Evolutionary conservation across 1,139 yeast species (phyloP).

Genomic region (Kodamaea arcana): DNA sequence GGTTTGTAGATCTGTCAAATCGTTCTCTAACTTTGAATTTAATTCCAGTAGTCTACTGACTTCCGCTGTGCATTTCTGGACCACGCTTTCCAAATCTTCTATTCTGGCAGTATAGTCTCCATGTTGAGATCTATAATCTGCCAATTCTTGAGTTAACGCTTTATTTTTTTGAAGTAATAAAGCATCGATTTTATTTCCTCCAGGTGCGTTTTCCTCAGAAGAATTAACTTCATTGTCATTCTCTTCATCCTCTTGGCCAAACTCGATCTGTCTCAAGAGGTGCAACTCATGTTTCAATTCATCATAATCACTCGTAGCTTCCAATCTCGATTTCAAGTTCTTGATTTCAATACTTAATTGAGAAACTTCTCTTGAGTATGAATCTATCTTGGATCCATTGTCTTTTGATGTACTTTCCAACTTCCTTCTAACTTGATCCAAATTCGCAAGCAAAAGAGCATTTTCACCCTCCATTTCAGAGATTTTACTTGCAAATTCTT

Average conservation of each 20-base stretch:
- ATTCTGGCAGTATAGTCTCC: slow-evolving; percentile 37
- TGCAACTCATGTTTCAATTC: slow-evolving; percentile 72
- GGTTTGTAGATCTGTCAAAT: slow-evolving; percentile 53
- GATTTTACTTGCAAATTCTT: slow-evolving; percentile 38
- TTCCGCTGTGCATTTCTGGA: slow-evolving; percentile 32
- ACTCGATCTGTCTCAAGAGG: slow-evolving; percentile 70
- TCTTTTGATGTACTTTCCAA: slow-evolving; percentile 31
- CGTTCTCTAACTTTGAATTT: slow-evolving; percentile 67
- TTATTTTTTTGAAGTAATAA: slow-evolving; percentile 58
- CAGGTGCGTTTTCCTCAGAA: slow-evolving; percentile 6
- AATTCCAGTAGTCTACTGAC: slow-evolving; percentile 33
- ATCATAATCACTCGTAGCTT: slow-evolving; percentile 60
- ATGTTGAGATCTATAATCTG: slow-evolving; percentile 52
- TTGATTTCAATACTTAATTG: slow-evolving; percentile 50
- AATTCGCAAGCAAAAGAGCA: slow-evolving; percentile 57
- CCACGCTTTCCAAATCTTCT: slow-evolving; percentile 35
- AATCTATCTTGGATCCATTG: slow-evolving; percentile 29
- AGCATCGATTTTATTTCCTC: slow-evolving; percentile 32
- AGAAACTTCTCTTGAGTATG: slow-evolving; percentile 42
- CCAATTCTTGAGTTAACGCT: slow-evolving; percentile 56
- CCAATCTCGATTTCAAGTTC: slow-evolving; percentile 43
- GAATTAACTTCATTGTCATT: slow-evolving; percentile 13
- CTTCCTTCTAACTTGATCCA: slow-evolving; percentile 48
- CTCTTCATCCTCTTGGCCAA: slow-evolving; percentile 46
- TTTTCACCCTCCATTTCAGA: slow-evolving; percentile 65